Conservation (phyloP, 2,329 filamentous ascomycete species). For the Sphaerulina musiva region DNA sequence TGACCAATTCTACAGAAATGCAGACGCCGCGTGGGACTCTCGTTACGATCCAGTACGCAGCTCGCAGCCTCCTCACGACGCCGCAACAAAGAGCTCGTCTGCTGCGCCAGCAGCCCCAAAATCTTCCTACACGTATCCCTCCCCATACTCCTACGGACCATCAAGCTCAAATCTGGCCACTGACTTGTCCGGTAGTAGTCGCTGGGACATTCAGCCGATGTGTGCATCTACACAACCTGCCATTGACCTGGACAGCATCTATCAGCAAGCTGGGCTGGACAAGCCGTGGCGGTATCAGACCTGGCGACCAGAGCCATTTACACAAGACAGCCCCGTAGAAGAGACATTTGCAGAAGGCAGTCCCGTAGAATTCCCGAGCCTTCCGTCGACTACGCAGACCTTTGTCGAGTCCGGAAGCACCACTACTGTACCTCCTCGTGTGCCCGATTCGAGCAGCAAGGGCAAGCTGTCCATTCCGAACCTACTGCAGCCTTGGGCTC, state of each 20-base stretch:
- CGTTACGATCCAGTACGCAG: constrained; percentile 28
- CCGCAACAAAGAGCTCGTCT: background rate
- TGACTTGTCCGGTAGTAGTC: constrained; percentile 21
- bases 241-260: background rate
- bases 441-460: background rate
- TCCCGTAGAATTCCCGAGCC: background rate
- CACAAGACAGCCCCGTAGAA: background rate
- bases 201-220: constrained; percentile 20
- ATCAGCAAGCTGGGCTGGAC: background rate
- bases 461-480: constrained; percentile 3
- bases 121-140: background rate
- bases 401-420: background rate
- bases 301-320: background rate
- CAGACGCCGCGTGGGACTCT: constrained; percentile 8
- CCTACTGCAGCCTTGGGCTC: background rate
- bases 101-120: background rate
- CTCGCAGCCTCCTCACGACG: constrained; percentile 14
- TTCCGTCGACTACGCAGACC: background rate
- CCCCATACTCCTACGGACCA: constrained; percentile 18
- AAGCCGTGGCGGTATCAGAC: background rate
- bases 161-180: constrained; percentile 12
- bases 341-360: background rate
- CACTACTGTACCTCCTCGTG: background rate
- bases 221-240: background rate
- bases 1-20: background rate